These are phyloP conservation scores for Carex myosuroides DNA, from an alignment of 176 grass and related monocot genomes.

Conservation along the genomic window DNA sequence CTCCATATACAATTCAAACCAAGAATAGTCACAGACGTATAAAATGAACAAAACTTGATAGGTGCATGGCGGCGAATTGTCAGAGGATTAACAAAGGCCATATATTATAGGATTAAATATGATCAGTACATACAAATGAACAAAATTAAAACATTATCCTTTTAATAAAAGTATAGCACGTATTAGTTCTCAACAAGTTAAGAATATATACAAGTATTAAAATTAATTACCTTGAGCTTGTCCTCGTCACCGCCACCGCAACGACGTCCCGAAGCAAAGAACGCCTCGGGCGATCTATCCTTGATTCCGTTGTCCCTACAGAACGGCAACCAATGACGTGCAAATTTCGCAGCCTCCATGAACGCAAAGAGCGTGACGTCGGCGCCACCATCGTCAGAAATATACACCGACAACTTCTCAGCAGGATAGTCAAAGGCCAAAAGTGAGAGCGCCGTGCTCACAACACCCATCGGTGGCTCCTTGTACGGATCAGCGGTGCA, in stretches of 20 bases:
- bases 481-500: conserved; percentile 39
- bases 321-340: conserved; percentile 40
- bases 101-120: background rate
- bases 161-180: background rate
- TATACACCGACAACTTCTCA: conserved; percentile 31
- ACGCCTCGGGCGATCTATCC: conserved; percentile 33
- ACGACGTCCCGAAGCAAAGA: conserved; percentile 17
- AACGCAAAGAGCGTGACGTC: conserved; percentile 42
- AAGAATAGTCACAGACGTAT: too few species aligned
- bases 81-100: background rate
- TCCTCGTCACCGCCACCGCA: background rate
- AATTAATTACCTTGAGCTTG: conserved; percentile 29
- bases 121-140: background rate
- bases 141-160: background rate
- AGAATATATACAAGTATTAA: background rate
- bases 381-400: conserved; percentile 41
- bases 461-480: conserved; percentile 36
- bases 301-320: conserved; percentile 32
- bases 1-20: too few species aligned
- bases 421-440: conserved; percentile 37
- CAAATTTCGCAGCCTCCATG: conserved; percentile 36
- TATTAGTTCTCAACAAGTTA: background rate
- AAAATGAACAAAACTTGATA: too few species aligned
- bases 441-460: conserved; percentile 29
- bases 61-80: too few species aligned